Evolutionary conservation across 352 stramenopile genomes (phyloP).

Genomic region (Phytophthora ohioensis): DNA sequence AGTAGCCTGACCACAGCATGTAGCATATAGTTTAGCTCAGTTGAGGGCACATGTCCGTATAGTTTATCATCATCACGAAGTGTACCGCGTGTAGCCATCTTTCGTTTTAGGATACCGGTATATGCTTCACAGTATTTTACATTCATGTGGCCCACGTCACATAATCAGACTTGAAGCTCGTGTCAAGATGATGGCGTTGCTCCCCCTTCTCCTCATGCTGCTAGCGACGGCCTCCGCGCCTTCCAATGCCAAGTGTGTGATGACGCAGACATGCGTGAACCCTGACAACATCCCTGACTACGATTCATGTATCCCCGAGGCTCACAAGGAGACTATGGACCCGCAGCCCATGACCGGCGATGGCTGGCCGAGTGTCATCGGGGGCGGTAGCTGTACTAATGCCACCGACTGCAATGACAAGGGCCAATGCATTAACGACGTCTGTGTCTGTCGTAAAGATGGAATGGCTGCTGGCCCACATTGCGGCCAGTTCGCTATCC

Average conservation of each 20-base stretch:
- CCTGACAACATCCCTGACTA: slow-evolving; percentile 77
- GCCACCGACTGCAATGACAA: slow-evolving; percentile 70
- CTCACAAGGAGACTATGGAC: slow-evolving; percentile 45
- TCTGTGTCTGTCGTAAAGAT: slow-evolving; percentile 67
- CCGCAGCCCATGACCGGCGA: slow-evolving; percentile 50
- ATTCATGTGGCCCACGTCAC: background rate
- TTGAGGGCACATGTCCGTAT: too few species aligned
- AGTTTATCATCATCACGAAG: too few species aligned
- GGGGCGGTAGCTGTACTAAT: slow-evolving; percentile 61
- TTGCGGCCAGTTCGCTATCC: slow-evolving; percentile 76
- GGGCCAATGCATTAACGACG: slow-evolving; percentile 51
- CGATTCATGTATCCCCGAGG: slow-evolving; percentile 76
- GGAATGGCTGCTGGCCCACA: slow-evolving; percentile 77
- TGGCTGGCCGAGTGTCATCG: slow-evolving; percentile 63
- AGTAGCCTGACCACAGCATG: too few species aligned
- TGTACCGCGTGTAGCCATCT: background rate
- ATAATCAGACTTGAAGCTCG: background rate
- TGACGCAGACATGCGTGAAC: slow-evolving; percentile 86
- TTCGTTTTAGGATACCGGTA: background rate
- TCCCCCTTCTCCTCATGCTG: slow-evolving; percentile 25
- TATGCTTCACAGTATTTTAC: background rate
- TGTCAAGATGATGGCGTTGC: slow-evolving; percentile 6
- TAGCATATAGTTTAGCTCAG: too few species aligned
- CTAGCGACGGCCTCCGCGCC: background rate
- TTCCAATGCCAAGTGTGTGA: slow-evolving; percentile 57